These are phyloP conservation scores for Trichoderma sp. DNA, from an alignment of 2,329 filamentous ascomycete species.

Conservation along the genomic window DNA sequence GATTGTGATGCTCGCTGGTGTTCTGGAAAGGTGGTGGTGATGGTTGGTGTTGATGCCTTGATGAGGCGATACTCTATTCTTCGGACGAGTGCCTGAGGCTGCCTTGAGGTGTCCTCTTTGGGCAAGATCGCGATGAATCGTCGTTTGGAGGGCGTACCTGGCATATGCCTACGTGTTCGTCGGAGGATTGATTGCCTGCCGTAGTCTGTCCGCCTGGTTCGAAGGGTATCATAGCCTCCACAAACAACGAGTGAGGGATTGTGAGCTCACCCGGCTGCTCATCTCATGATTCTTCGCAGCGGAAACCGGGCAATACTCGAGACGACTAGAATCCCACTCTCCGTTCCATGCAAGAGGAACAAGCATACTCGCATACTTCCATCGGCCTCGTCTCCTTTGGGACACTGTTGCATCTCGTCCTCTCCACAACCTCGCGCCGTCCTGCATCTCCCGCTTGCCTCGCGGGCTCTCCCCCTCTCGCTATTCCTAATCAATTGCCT, in stretches of 20 bases:
- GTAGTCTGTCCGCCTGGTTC: no score
- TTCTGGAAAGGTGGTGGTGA: background rate
- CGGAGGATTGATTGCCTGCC: no score
- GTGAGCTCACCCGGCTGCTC: background rate
- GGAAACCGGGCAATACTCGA: background rate
- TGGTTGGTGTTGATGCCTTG: background rate
- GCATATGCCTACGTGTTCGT: no score
- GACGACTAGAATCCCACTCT: background rate
- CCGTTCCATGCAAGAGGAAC: background rate
- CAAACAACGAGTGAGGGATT: background rate
- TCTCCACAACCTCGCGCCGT: conserved; percentile 2
- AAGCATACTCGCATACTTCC: background rate
- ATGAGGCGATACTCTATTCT: background rate
- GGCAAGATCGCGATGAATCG: no score
- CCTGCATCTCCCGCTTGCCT: conserved; percentile 1
- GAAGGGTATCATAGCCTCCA: conserved; percentile 14
- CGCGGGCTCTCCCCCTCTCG: conserved; percentile 14
- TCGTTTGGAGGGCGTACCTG: no score
- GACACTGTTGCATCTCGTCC: conserved; percentile 18
- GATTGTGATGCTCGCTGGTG: background rate
- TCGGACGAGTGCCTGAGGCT: conserved; percentile 10
- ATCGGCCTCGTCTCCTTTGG: background rate
- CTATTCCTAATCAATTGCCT: conserved; percentile 17
- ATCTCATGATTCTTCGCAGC: conserved; percentile 7
- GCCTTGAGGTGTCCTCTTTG: background rate